Base-by-base conservation (phyloP, 176 grass and related monocot genomes). In the Musa acuminata region DNA sequence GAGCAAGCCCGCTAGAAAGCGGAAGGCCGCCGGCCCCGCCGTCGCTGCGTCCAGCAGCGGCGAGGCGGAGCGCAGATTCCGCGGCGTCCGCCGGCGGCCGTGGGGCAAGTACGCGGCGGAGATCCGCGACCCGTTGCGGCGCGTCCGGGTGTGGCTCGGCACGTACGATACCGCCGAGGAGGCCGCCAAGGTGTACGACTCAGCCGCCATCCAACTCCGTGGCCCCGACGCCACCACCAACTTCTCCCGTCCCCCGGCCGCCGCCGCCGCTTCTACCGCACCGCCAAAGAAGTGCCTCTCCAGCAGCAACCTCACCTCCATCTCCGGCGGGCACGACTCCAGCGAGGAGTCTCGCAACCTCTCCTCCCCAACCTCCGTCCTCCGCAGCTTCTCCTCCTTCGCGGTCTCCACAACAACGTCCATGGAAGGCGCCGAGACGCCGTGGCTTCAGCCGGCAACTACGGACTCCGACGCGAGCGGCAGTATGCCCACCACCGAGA, bases 51-150 rank as follows among this genome's bases (percentile, higher is more conserved):
- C 7, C 11, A 59, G 72, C 21, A 8, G 52, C 49, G 17, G 90
- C 26, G 78, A 24, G 8, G 77, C 22, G 9, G 87, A 85, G 74
- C 85, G 24, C 13, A 83, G 85, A 85, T 97, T 97, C 83, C 93
- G 93, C 3, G 93, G 93, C 51, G 93, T 97, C 2, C 78, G 93
- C 9, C 68, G 80, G 16, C 87, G 93, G 29, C 93, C 93, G 1
- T 97, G 93, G 93, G 93, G 93, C 49, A 97, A 93, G 83, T 97
- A 93, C 74, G 93, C 93, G 17, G 93, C 93, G 82, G 93, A 97
- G 87, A 97, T 97, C 72, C 87, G 93, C 12, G 93, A 97, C 84
- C 94, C 94, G 11, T 74, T 78, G 79, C 75, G 86, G 1, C 90
- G 87, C 24, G 85, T 97, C 2, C 85, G 94, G 0, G 85, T 97